Evolutionary conservation across 1,284 basidiomycete species (phyloP).

Genomic region (Fomes fomentarius): DNA sequence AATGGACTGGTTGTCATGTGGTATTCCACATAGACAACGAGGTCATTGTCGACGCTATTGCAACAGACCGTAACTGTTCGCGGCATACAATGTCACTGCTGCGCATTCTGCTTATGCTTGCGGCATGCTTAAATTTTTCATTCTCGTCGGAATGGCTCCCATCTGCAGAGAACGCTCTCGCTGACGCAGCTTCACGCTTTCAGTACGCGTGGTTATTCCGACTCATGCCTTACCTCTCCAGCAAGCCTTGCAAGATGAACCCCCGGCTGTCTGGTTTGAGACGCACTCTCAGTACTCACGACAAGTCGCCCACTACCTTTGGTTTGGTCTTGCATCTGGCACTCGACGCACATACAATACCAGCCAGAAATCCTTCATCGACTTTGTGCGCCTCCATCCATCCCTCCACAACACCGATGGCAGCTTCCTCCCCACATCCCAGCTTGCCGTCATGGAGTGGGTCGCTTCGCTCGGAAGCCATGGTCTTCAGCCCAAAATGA

Average conservation of each 20-base stretch:
- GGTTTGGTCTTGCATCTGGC: slow-evolving; percentile 34
- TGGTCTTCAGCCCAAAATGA: slow-evolving; percentile 31
- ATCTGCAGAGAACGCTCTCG: slow-evolving; percentile 3
- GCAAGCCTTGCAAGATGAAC: background rate
- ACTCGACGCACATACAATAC: slow-evolving; percentile 33
- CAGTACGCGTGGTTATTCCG: slow-evolving; percentile 11
- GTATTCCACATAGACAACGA: slow-evolving; percentile 13
- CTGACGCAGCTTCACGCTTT: slow-evolving; percentile 14
- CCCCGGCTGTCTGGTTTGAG: slow-evolving; percentile 13
- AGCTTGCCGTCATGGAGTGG: slow-evolving; percentile 34
- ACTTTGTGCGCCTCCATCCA: slow-evolving; percentile 30
- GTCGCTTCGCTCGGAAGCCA: slow-evolving; percentile 11
- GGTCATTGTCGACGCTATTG: slow-evolving; percentile 6
- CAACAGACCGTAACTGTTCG: slow-evolving; percentile 6
- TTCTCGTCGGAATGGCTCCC: slow-evolving; percentile 7
- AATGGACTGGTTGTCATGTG: slow-evolving; percentile 4
- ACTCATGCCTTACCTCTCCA: background rate
- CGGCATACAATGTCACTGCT: slow-evolving; percentile 4
- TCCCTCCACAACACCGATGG: slow-evolving; percentile 17
- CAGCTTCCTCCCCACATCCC: slow-evolving; percentile 33
- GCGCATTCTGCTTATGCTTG: slow-evolving; percentile 5
- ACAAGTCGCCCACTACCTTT: slow-evolving; percentile 16
- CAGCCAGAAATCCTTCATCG: slow-evolving; percentile 34
- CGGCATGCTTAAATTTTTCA: slow-evolving; percentile 4
- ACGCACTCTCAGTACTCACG: slow-evolving; percentile 7